Conservation (phyloP, 257 asterid species). For the Salvia rosmarinus region DNA sequence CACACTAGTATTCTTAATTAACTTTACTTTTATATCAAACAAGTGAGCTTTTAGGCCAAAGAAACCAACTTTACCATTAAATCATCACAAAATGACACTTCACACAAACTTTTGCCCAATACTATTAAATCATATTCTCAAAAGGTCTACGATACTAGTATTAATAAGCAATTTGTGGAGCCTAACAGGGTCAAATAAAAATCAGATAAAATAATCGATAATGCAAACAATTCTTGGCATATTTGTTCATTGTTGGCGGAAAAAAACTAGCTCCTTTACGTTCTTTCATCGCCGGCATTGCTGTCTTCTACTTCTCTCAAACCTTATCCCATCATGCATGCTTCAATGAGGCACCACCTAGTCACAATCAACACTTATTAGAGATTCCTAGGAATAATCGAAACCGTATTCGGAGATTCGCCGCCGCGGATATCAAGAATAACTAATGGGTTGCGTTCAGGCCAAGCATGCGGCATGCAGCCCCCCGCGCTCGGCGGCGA, state of each 20-base stretch:
- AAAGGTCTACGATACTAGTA: too few species aligned
- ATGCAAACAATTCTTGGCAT: neutral
- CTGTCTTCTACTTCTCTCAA: constrained; percentile 28
- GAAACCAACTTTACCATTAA: too few species aligned
- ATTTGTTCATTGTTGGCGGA: constrained; percentile 10
- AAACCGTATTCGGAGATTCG: constrained; percentile 37
- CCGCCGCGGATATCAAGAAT: constrained; percentile 21
- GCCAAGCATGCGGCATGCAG: constrained; percentile 28
- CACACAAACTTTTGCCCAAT: too few species aligned
- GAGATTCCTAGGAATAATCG: constrained; percentile 12
- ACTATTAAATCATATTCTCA: too few species aligned
- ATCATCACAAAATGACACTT: too few species aligned
- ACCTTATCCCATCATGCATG: neutral
- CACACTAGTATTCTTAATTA: too few species aligned
- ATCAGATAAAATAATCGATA: neutral
- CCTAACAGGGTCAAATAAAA: neutral
- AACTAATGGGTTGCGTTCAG: constrained; percentile 73
- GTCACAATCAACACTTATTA: constrained; percentile 18
- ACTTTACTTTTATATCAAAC: too few species aligned
- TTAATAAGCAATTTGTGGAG: neutral
- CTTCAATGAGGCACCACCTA: neutral
- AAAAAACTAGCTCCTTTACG: neutral
- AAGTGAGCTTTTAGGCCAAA: too few species aligned
- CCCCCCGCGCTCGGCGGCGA: neutral
- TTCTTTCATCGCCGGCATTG: constrained; percentile 32